Evolutionary conservation across 768 basidiomycete genomes (phyloP).

Genomic region (Amanita pallidorosea): DNA sequence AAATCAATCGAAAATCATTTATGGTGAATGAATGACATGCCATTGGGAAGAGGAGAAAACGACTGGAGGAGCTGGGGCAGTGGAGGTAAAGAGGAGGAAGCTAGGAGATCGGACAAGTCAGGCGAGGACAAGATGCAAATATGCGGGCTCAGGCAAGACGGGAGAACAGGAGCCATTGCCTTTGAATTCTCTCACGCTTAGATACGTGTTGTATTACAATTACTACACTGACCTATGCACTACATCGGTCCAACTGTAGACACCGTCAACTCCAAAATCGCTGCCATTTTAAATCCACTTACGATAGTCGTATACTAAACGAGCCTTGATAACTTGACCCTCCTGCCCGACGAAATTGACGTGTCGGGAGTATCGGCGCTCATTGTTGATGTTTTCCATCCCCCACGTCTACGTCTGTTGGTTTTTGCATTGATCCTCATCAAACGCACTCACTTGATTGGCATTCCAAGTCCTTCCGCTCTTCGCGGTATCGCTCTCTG

Average conservation of each 20-base stretch:
- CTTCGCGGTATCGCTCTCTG: slow-evolving; percentile 54
- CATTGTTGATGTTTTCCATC: slow-evolving; percentile 44
- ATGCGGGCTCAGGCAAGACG: slow-evolving; percentile 73
- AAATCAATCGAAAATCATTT: slow-evolving; percentile 1
- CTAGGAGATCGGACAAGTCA: slow-evolving; percentile 56
- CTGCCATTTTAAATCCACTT: slow-evolving; percentile 13
- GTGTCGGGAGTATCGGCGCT: slow-evolving; percentile 51
- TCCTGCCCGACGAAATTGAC: slow-evolving; percentile 53
- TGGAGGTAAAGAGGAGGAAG: slow-evolving; percentile 49
- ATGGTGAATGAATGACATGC: slow-evolving; percentile 24
- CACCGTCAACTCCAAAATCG: background rate
- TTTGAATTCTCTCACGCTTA: background rate
- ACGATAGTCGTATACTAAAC: slow-evolving; percentile 64
- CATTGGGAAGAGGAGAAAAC: slow-evolving; percentile 76
- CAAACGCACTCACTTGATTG: slow-evolving; percentile 37
- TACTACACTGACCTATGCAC: no score
- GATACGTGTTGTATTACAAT: no score
- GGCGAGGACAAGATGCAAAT: slow-evolving; percentile 63
- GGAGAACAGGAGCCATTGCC: slow-evolving; percentile 32
- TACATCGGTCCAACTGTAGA: background rate
- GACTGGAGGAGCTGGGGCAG: slow-evolving; percentile 71
- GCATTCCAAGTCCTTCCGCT: slow-evolving; percentile 52
- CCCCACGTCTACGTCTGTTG: slow-evolving; percentile 43
- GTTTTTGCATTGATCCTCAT: background rate
- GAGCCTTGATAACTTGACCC: slow-evolving; percentile 44